A percentile compares a stretch with the other conserved stretches of the same genome.
phyloP scores from a whole-genome alignment of 1,284 basidiomycete genomes.

The Leucoagaricus sp. region DNA sequence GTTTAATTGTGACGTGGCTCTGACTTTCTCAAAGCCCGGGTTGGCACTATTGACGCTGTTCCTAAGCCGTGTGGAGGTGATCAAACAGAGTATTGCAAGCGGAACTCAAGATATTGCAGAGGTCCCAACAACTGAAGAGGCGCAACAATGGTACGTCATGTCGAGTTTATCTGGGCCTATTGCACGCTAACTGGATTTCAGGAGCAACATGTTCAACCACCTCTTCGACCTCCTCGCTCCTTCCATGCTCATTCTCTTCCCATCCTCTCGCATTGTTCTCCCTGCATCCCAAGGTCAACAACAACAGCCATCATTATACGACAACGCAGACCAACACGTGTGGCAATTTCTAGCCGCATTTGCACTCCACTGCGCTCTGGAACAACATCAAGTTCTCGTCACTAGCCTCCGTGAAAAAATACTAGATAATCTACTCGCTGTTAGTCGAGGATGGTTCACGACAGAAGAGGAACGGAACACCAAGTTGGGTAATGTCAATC shows the following conservation, averaged over 20 bases:
- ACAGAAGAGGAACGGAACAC: slow-evolving; percentile 70
- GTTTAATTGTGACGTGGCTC: slow-evolving; percentile 6
- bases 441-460: slow-evolving; percentile 71
- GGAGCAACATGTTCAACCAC: slow-evolving; percentile 84
- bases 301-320: slow-evolving; percentile 32
- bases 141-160: slow-evolving; percentile 77
- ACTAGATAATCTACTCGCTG: slow-evolving; percentile 80
- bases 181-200: slow-evolving; percentile 29
- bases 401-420: slow-evolving; percentile 90
- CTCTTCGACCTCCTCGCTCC: slow-evolving; percentile 81
- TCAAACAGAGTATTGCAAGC: slow-evolving; percentile 72
- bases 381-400: slow-evolving; percentile 88
- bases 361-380: slow-evolving; percentile 81
- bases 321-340: slow-evolving; percentile 86
- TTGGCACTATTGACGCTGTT: slow-evolving; percentile 92
- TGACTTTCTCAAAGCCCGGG: slow-evolving; percentile 67
- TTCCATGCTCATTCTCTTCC: slow-evolving; percentile 83
- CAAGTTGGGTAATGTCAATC: slow-evolving; percentile 81
- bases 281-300: slow-evolving; percentile 34
- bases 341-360: slow-evolving; percentile 93
- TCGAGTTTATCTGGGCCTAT: neutral
- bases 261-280: slow-evolving; percentile 77
- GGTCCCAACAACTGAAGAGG: slow-evolving; percentile 69
- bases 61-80: slow-evolving; percentile 87
- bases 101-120: slow-evolving; percentile 50